Evolutionary conservation across 495 filamentous ascomycete species (phyloP), one percentile per base, ranked within the genome.

Genomic region (Penicillium soppii): DNA sequence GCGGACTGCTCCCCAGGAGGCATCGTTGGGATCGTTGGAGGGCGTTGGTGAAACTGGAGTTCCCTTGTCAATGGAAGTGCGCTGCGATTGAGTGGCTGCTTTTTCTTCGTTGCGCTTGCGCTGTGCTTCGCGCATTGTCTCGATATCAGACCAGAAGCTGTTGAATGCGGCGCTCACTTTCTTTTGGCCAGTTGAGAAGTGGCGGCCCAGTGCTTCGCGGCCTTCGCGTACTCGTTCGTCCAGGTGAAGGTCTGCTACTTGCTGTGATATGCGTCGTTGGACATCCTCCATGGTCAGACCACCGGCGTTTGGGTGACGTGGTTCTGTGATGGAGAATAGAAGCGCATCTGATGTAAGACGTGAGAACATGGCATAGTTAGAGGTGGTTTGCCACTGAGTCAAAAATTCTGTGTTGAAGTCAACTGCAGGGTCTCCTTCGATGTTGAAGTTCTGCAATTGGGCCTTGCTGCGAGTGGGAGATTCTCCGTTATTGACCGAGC

Each of bases 271-370:
- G 23, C 94, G 82, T 27, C 92, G 80, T 61, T 97, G 92, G 30
- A 98, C 85, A 65, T 98, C 94, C 33, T 98, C 94, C 56, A 98
- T 91, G 1, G 88, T 89, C 32, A 98, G 76, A 1, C 91, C 92
- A n/a, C 94, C 95, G 9, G 92, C 91, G 68, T 87, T 95, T 2
- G 95, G 92, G 69, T 98, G 94, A 39, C 82, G 84, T 5, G 94
- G 94, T 49, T 95, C 90, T 15, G 94, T 89, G 55, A 98, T 88
- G 54, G 96, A 92, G 61, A 96, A 98, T 4, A 97, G 74, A 57
- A 96, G 87, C 13, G 86, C 85, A 56, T 97, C 94, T 23, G 82
- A 84, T 45, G 87, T 90, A 49, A 82, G 79, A 29, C 74, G 73
- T 46, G 89, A 70, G 75, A 92, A 98, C 29, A 97, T 81, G 20